phyloP scores from a whole-genome alignment of 2,329 filamentous ascomycete species.

The Colletotrichum costaricense region DNA sequence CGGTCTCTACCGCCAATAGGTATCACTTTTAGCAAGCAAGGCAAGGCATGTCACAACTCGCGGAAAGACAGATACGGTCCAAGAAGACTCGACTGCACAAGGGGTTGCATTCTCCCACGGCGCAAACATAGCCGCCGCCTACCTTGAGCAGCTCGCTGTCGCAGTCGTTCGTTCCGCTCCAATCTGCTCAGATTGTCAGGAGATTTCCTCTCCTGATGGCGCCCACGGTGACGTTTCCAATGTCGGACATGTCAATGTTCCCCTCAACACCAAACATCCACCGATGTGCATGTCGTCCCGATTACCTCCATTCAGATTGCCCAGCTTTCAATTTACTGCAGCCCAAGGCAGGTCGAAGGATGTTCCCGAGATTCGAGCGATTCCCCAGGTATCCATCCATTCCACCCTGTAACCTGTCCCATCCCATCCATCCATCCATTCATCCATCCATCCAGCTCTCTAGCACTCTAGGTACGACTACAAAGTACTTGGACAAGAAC shows the following conservation, averaged over 20 bases:
- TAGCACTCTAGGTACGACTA: neutral
- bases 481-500: neutral
- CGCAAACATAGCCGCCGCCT: neutral
- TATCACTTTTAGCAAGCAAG: neutral
- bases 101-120: constrained; percentile 17
- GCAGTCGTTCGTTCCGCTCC: constrained; percentile 11
- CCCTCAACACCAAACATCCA: neutral
- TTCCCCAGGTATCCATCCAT: constrained; percentile 23
- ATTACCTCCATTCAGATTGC: neutral
- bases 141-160: constrained; percentile 2
- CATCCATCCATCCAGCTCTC: neutral
- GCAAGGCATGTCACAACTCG: neutral
- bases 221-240: constrained; percentile 14
- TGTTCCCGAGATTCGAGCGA: constrained; percentile 33
- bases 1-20: neutral
- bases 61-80: neutral
- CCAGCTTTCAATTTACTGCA: neutral
- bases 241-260: constrained; percentile 4
- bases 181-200: constrained; percentile 8
- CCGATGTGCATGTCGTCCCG: neutral
- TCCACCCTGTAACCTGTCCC: constrained; percentile 5
- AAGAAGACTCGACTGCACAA: neutral
- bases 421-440: constrained; percentile 8
- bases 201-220: constrained; percentile 18
- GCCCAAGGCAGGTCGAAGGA: neutral